phyloP scores from a whole-genome alignment of 2,329 filamentous ascomycete genomes.

The Penicillium decumbens region DNA sequence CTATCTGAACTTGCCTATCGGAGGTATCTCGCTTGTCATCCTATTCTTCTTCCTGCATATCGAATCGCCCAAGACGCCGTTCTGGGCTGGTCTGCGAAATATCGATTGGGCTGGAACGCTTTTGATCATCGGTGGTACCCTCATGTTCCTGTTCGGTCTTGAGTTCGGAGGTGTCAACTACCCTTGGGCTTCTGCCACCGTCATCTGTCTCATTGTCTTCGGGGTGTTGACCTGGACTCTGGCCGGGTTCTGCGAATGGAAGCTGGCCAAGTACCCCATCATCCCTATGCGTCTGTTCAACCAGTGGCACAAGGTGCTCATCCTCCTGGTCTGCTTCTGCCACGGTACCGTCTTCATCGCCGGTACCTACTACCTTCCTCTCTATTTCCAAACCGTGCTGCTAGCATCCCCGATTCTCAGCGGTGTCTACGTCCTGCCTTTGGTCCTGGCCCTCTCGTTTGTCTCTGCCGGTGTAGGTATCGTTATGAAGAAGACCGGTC shows the following conservation, averaged over 20 bases:
- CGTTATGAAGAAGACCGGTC: constrained; percentile 68
- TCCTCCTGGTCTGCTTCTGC: constrained; percentile 62
- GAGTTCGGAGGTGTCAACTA: constrained; percentile 74
- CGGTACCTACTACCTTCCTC: constrained; percentile 71
- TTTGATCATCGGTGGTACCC: constrained; percentile 67
- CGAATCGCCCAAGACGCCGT: constrained; percentile 57
- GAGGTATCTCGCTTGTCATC: constrained; percentile 56
- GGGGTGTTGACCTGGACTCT: constrained; percentile 59
- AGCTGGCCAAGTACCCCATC: constrained; percentile 69
- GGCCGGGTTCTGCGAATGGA: constrained; percentile 70
- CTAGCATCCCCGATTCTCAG: constrained; percentile 64
- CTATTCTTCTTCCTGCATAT: constrained; percentile 58
- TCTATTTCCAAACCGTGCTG: constrained; percentile 78
- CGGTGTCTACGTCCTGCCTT: constrained; percentile 69
- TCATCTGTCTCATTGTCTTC: constrained; percentile 73
- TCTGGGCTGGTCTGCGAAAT: constrained; percentile 54
- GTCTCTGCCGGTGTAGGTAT: constrained; percentile 59
- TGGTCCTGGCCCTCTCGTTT: constrained; percentile 63
- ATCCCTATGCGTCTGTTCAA: constrained; percentile 71
- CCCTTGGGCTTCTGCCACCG: constrained; percentile 70
- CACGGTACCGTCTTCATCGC: constrained; percentile 76
- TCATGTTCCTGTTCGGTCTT: constrained; percentile 82
- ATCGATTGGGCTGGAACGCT: constrained; percentile 63
- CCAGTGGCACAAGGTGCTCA: constrained; percentile 60
- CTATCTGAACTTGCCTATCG: constrained; percentile 60